These are phyloP conservation scores for Citrullus mucosospermus DNA, from an alignment of 306 rosid genomes.

Conservation along the genomic window DNA sequence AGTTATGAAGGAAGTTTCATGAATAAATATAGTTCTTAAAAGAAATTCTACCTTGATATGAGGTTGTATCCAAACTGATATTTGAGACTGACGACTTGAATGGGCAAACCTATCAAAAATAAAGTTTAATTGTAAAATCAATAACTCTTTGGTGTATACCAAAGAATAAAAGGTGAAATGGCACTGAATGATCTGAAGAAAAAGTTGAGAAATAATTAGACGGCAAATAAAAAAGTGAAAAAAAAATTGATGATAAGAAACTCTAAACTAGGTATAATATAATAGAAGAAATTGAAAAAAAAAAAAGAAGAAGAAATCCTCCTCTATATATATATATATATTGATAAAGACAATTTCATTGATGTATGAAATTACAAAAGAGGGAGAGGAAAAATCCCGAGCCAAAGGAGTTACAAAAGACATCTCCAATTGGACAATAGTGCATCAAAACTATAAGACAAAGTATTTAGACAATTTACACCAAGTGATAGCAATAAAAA, in stretches of 20 bases:
- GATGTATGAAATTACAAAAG: too few species aligned
- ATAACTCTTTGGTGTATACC: background rate
- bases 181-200: background rate
- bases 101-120: conserved; percentile 50
- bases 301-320: too few species aligned
- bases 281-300: too few species aligned
- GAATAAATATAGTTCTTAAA: conserved; percentile 8
- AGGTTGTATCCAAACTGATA: conserved; percentile 91
- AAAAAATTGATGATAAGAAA: background rate
- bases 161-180: background rate
- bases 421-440: too few species aligned
- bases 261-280: background rate
- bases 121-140: conserved; percentile 4
- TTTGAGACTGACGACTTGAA: conserved; percentile 70
- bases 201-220: background rate
- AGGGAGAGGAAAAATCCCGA: too few species aligned
- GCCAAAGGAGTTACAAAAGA: too few species aligned
- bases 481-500: too few species aligned
- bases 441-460: too few species aligned
- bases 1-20: conserved; percentile 14
- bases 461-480: too few species aligned
- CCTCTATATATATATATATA: too few species aligned
- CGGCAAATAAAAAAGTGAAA: background rate
- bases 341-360: too few species aligned
- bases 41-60: conserved; percentile 59